A percentile compares a stretch with the other conserved stretches of the same genome.
Conservation (phyloP, 257 asterid genomes). For the Rhazya stricta region DNA sequence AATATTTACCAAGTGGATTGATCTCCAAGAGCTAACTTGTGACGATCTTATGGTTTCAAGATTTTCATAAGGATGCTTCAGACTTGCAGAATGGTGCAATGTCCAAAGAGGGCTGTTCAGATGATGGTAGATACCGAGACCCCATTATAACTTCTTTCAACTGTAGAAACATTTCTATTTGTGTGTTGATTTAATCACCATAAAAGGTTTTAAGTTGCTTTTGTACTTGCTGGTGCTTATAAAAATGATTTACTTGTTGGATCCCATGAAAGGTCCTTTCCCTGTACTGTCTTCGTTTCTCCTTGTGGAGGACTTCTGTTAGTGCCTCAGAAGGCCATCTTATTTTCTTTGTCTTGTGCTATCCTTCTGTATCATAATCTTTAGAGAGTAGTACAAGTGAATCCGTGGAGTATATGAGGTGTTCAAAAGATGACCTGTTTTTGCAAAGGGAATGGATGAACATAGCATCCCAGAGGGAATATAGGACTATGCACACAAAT, state of each 20-base stretch:
- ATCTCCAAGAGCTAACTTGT: slow-evolving; percentile 18
- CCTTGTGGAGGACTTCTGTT: background rate
- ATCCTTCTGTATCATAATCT: background rate
- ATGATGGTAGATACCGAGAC: slow-evolving; percentile 41
- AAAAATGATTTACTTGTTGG: background rate
- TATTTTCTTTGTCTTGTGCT: background rate
- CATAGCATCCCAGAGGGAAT: background rate
- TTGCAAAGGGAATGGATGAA: background rate
- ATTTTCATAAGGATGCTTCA: slow-evolving; percentile 21
- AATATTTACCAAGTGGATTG: slow-evolving; percentile 1
- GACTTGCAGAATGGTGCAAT: slow-evolving; percentile 27
- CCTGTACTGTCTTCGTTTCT: background rate
- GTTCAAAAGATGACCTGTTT: background rate
- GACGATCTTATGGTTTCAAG: slow-evolving; percentile 29
- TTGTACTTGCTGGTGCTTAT: background rate
- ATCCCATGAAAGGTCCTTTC: background rate
- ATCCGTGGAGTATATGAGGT: background rate
- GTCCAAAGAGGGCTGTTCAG: slow-evolving; percentile 31
- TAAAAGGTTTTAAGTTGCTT: background rate
- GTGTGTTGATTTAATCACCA: background rate
- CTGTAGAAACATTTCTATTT: background rate
- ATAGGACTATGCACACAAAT: background rate
- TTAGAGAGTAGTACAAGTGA: background rate
- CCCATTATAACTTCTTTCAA: background rate
- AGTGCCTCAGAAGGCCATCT: background rate